Evolutionary conservation across 2,329 filamentous ascomycete genomes (phyloP).

Genomic region (Fusarium chaquense): DNA sequence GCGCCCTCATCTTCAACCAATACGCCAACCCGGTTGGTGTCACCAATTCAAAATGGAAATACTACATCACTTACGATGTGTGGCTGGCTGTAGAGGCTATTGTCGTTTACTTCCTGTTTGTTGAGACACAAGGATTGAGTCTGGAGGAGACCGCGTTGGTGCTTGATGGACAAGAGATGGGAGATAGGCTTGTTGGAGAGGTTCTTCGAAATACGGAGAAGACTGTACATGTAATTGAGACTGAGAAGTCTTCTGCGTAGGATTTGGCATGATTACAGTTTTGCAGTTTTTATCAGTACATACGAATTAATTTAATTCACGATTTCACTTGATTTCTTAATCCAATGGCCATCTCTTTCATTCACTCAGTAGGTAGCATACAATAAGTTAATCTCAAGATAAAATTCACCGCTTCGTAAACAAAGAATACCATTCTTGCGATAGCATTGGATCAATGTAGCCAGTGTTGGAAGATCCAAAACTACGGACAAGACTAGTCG

Average conservation of each 20-base stretch:
- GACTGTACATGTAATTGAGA: conserved; percentile 9
- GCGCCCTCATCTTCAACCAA: conserved; percentile 19
- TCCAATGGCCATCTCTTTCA: rapidly evolving
- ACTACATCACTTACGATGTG: conserved; percentile 20
- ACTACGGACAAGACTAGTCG: background rate
- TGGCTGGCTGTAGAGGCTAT: conserved; percentile 14
- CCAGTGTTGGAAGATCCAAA: background rate
- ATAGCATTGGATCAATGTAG: too few relatives aligned
- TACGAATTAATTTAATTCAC: background rate
- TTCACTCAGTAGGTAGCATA: background rate
- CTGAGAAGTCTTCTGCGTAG: background rate
- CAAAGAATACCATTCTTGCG: background rate
- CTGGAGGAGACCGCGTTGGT: conserved; percentile 21
- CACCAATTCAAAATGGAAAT: conserved; percentile 10
- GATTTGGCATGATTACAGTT: rapidly evolving
- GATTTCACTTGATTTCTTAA: background rate
- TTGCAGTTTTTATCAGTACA: background rate
- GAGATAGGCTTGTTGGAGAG: conserved; percentile 17
- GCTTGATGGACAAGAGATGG: conserved; percentile 52
- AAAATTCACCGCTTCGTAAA: too few relatives aligned
- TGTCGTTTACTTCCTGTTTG: conserved; percentile 23
- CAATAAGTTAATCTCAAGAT: rapidly evolving
- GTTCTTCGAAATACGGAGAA: conserved; percentile 14
- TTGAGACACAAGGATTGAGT: conserved; percentile 9
- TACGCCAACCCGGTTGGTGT: conserved; percentile 23